A percentile compares a stretch with the other conserved stretches of the same genome.
Evolutionary conservation across 2,329 filamentous ascomycete genomes (phyloP).

Genomic region (Stagonosporopsis rhizophila): DNA sequence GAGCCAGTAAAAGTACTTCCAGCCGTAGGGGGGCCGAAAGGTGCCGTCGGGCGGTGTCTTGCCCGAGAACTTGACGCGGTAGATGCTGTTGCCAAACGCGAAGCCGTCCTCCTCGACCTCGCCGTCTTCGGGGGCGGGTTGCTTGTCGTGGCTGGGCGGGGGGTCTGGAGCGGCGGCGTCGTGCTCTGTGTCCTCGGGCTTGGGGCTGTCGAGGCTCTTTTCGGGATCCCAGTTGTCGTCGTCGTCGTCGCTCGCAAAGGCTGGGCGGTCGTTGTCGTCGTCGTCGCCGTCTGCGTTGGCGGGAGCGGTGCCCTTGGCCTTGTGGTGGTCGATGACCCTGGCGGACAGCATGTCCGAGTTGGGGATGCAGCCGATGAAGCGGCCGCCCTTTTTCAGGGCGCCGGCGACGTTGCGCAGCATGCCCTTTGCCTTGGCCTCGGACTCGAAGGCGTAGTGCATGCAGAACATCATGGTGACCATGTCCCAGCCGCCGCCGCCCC

Average conservation of each 20-base stretch:
- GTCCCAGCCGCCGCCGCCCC: slow-evolving; percentile 82
- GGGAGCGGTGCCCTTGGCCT: slow-evolving; percentile 50
- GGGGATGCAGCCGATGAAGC: slow-evolving; percentile 95
- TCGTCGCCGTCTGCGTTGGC: slow-evolving; percentile 45
- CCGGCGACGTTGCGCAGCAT: slow-evolving; percentile 96
- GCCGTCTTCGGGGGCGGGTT: slow-evolving; percentile 54
- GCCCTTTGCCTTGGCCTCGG: slow-evolving; percentile 82
- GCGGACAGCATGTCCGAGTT: slow-evolving; percentile 90
- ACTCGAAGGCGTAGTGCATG: slow-evolving; percentile 98
- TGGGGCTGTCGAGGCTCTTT: slow-evolving; percentile 51
- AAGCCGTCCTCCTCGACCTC: slow-evolving; percentile 57
- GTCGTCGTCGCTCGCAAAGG: slow-evolving; percentile 47
- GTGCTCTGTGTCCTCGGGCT: slow-evolving; percentile 48
- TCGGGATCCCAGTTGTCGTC: slow-evolving; percentile 56
- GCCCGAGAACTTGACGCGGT: slow-evolving; percentile 86
- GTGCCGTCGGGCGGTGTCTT: slow-evolving; percentile 84
- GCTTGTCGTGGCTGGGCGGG: slow-evolving; percentile 44
- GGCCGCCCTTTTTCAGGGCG: slow-evolving; percentile 88
- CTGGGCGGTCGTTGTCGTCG: slow-evolving; percentile 43
- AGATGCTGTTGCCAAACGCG: slow-evolving; percentile 93
- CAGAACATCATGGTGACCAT: slow-evolving; percentile 99
- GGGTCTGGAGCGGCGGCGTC: slow-evolving; percentile 22
- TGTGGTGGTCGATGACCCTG: slow-evolving; percentile 79
- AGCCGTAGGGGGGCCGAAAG: slow-evolving; percentile 93
- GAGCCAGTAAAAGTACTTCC: slow-evolving; percentile 97